Conservation (phyloP, 129 eudicot species). For the Erigeron canadensis region DNA sequence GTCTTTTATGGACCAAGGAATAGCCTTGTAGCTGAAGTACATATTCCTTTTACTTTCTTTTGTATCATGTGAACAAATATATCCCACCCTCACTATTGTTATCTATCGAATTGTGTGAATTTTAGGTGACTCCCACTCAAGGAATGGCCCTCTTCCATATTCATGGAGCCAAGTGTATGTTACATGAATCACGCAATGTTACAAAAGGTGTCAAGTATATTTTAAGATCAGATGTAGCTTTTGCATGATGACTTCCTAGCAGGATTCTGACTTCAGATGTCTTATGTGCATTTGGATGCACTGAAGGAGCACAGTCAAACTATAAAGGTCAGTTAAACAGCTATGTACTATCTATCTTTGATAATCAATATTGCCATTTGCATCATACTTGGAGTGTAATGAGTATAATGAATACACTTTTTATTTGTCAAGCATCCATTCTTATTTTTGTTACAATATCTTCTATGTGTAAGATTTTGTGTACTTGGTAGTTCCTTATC, state of each 20-base stretch:
- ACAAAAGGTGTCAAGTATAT: conserved; percentile 79
- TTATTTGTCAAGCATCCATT: not conserved
- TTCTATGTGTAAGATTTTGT: not conserved
- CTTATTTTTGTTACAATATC: not conserved
- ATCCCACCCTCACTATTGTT: not conserved
- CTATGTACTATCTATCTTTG: conserved; percentile 4
- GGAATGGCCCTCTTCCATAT: conserved; percentile 96
- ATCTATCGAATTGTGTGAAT: not conserved
- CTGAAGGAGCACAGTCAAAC: not conserved
- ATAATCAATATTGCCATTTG: conserved; percentile 2
- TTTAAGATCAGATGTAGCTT: conserved; percentile 81
- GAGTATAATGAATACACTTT: not conserved
- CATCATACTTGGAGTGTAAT: not conserved
- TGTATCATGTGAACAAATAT: not conserved
- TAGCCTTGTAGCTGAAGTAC: conserved; percentile 86
- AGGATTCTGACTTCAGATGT: conserved; percentile 1
- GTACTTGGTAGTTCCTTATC: not conserved
- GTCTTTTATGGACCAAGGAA: conserved; percentile 91
- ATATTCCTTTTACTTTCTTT: not conserved
- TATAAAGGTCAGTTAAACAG: conserved; percentile 6
- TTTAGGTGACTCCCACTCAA: conserved; percentile 79
- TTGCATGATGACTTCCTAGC: conserved; percentile 45
- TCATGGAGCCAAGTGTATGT: conserved; percentile 94
- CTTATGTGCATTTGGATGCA: not conserved
- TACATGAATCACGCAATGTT: conserved; percentile 90